Base-by-base conservation (phyloP, 106 monocot genomes). In the Dioscorea zingiberensis region DNA sequence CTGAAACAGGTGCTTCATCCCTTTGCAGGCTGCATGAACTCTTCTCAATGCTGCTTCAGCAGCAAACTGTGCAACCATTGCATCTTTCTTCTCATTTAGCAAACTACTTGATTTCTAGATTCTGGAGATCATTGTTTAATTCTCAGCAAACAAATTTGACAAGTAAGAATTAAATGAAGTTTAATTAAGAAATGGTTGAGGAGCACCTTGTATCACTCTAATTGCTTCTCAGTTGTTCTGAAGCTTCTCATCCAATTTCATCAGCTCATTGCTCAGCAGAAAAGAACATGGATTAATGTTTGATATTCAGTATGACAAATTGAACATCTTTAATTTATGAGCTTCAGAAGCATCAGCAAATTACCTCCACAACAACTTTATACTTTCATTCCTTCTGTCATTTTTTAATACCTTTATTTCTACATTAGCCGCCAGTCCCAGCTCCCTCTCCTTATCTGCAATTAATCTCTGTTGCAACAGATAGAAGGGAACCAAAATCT, bases 41-140 rank as follows among this genome's bases (percentile, higher is more conserved):
- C 90, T 83, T 73, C 85, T 75, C 2, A 90, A 63, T 28, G 90
- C 62, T 45, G 80, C 77, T 83, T 90, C 90, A 16, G 85, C 90
- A 8, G 85, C 85, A 69, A 77, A 90, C 32, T 85, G 85, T 45
- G 80, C 80, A 58, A 80, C 64, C 62, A 83, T 29, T 24, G 85
- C 85, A 30, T 80, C 85, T 67, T 83, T 90, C 65, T 83, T 85
- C 77, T 85, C 85, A 44, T 53, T 60, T 15, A 47, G 59, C 48
- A n/a, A 77, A 65, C 55, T 62, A 83, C 27, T 85, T 85, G 51
- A 80, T 65, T 62, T 80, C 85, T 71, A 90, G 71, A 73, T 85
- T 90, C 90, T 90, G 77, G 19, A 32, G 68, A n/a, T 49, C 51
- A 48, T 44, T 64, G 7, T 38, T 38, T 38, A 38, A 38, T n/a